phyloP scores from a whole-genome alignment of 768 basidiomycete species.

The Termitomyces sp. region DNA sequence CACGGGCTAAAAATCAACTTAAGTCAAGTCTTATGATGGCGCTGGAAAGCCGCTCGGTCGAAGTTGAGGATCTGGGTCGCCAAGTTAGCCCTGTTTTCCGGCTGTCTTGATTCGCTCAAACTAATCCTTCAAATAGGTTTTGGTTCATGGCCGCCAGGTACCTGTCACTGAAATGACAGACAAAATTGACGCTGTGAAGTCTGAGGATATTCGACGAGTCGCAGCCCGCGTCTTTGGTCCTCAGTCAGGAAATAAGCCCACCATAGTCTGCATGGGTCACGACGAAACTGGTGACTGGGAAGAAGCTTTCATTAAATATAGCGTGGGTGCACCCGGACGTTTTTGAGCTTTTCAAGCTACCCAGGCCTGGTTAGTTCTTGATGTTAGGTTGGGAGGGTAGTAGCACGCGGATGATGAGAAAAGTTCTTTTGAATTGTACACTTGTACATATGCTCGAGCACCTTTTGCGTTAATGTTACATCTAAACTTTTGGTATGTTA shows the following conservation, averaged over 20 bases:
- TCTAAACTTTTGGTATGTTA: neutral
- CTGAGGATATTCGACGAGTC: conserved; percentile 67
- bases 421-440: neutral
- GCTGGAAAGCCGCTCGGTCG: conserved; percentile 77
- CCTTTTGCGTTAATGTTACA: neutral
- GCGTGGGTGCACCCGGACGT: conserved; percentile 31
- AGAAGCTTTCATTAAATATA: conserved; percentile 62
- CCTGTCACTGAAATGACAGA: conserved; percentile 88
- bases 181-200: conserved; percentile 72
- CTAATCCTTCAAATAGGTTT: conserved; percentile 39
- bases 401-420: neutral
- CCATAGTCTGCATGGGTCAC: conserved; percentile 79
- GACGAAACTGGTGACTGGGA: conserved; percentile 70
- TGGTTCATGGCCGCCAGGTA: conserved; percentile 83
- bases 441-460: neutral
- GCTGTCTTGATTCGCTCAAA: neutral
- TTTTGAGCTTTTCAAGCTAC: neutral
- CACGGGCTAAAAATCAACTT: conserved; percentile 91
- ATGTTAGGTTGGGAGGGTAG: neutral
- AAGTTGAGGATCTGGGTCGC: conserved; percentile 86
- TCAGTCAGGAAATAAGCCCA: conserved; percentile 56
- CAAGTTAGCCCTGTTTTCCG: conserved; percentile 43
- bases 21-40: conserved; percentile 94
- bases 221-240: conserved; percentile 72
- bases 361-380: neutral